Base-by-base conservation (phyloP, 1,284 basidiomycete species). In the Ceratobasidium sp. region DNA sequence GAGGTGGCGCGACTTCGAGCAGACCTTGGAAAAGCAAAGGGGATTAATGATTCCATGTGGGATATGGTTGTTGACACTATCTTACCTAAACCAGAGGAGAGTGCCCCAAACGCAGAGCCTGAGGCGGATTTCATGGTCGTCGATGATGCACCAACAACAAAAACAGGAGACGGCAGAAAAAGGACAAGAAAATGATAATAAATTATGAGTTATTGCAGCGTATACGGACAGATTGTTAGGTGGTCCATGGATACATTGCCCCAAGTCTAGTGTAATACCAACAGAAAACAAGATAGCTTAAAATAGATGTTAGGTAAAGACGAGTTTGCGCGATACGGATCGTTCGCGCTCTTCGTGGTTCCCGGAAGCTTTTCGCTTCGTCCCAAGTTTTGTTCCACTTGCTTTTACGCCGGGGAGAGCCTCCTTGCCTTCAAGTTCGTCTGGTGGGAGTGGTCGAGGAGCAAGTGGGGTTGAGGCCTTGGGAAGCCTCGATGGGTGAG, bases 21-120 rank as follows among this genome's bases (percentile, higher is more conserved):
- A 61, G 91, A 94, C 79, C 85, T 97, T 0, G 89, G 89, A 33
- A 91, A 90, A 82, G 95, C 95, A 3, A 94, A 94, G 81, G 89
- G 90, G 42, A 88, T 96, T 76, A 97, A 97, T 80, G 94, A 96
- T 81, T 87, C 89, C 68, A 96, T 97, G 92, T 97, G 95, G 95
- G 92, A 93, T 79, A 89, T 88, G 1, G 89, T 96, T 2, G 91
- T 94, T 37, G 75, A 64, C 45, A 76, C 68, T 33, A 51, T 79
- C 8, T 31, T 79, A 49, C 76, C 76, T 3, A 74, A 74, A 61
- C 42, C 51, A 45, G 33, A 47, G 26, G 39, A 42, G n/a, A 31
- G 11, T 20, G 26, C 8, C 23, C 17, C 13, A 28, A 28, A 26
- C 33, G 26, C 23, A 47, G 33, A 26, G 11, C 63, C 39, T 8